Evolutionary conservation across 106 monocot genomes (phyloP), one percentile per base, ranked within the genome.

Genomic region (Dendrobium huoshanense): DNA sequence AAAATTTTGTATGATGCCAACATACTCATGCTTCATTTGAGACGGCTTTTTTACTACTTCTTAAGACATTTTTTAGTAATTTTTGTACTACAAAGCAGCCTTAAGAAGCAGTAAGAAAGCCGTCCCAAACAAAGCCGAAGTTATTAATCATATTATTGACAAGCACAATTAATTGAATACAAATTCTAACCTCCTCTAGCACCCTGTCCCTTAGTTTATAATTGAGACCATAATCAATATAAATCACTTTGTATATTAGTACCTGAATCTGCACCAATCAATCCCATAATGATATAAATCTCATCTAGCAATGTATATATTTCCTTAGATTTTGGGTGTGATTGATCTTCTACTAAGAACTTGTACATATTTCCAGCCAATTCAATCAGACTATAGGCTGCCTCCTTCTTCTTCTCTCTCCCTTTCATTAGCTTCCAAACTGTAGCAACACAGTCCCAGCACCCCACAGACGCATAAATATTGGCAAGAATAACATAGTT

Each of bases 401-500:
- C 88, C 5, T 80, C 77, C 79, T 92, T 95, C 86, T 79, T 95
- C 29, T 80, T 78, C 37, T 85, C 82, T 25, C 80, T 87, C 17
- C 83, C 84, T 64, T 82, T 90, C 84, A 92, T 81, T 75, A 81
- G 20, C 80, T 83, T 90, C 90, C 95, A 85, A 37, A 81, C 75
- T 16, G 74, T 77, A 4, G 87, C 82, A 56, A 92, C 95, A 72
- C 68, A 70, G 40, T 89, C 83, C 91, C 95, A 95, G 24, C 80
- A 54, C 27, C 89, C 84, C 2, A 55, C 78, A 5, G 84, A 81
- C 0, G 95, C 95, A 78, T 90, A 92, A 18, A 95, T 81, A 55
- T 95, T 95, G 0, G 92, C 88, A 77, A 95, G 85, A 41, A 92
- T 87, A 41, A 95, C 92, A 78, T 86, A 78, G 82, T 90, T 90